Evolutionary conservation across 306 rosid species (phyloP), one percentile per base, ranked within the genome.

Genomic region (Fragaria nilgerrensis): DNA sequence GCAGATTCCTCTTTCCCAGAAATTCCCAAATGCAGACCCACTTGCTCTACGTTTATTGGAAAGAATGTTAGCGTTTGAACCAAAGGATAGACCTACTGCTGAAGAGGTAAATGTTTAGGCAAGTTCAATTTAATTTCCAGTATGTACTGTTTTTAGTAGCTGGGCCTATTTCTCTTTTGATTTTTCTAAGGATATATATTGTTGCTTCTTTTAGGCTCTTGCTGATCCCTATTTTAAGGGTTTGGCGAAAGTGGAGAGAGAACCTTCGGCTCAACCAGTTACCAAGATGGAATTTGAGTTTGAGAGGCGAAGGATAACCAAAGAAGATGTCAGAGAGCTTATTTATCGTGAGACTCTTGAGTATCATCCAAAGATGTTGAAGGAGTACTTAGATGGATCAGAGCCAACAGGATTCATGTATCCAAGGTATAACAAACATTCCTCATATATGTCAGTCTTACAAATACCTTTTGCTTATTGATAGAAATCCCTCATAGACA

Each of bases 211-310:
- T 75, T 84, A 96, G 99, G 99, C 99, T 64, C 86, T 96, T 49
- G 96, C 99, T n/a, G 98, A 96, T 86, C 93, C 92, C 73, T 96
- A 96, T 84, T 96, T 96, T 85, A 92, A 89, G 86, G 99, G 99
- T 82, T 86, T 96, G 89, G 99, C 99, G 63, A 96, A 92, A 87
- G 99, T 92, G 62, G 99, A 96, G 86, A 87, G 99, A 82, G 99
- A 96, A 82, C 99, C 99, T 65, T 89, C 93, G 73, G 88, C 99
- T 78, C 99, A 88, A 82, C 97, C 99, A 27, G 98, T 96, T 70
- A 92, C 98, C 67, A 96, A 96, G 96, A 92, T 96, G 97, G 99
- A 96, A 88, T 96, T 96, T 84, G 99, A 96, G 80, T 96, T 92
- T 84, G 99, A 96, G 90, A 89, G 99, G 81, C 92, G 99, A 77